Percentiles rank a stretch among this genome's conserved stretches.
Evolutionary conservation across 495 filamentous ascomycete genomes (phyloP).

Genomic region (Aspergillus homomorphus): DNA sequence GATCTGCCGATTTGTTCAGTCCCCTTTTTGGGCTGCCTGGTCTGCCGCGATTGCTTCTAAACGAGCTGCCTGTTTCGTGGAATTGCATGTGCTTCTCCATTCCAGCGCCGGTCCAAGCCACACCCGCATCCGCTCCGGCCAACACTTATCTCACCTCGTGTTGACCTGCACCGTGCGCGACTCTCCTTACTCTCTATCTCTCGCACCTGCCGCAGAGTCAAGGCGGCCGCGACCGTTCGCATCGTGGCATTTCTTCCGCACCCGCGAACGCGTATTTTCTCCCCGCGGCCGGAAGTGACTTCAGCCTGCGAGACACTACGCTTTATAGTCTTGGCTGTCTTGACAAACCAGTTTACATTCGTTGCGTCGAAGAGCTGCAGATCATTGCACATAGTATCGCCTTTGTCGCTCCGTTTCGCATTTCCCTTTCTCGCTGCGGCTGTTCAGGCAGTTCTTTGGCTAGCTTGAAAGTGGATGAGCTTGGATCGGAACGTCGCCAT

Average conservation of each 20-base stretch:
- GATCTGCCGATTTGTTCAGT: neutral
- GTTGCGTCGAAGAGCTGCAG: neutral
- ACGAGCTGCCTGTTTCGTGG: neutral
- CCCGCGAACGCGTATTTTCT: neutral
- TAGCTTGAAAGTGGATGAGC: neutral
- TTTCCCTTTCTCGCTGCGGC: neutral
- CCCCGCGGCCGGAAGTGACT: neutral
- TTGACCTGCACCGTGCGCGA: slow-evolving; percentile 9
- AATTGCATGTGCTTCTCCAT: slow-evolving; percentile 1
- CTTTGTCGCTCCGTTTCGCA: neutral
- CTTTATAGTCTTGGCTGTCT: slow-evolving; percentile 8
- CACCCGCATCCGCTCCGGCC: slow-evolving; percentile 6
- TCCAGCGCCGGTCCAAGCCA: slow-evolving; percentile 6
- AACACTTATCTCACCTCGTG: slow-evolving; percentile 10
- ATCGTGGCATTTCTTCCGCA: neutral
- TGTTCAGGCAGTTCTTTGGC: neutral
- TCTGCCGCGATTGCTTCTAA: neutral
- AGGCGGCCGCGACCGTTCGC: neutral
- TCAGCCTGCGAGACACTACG: neutral
- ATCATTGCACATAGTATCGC: neutral
- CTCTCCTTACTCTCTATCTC: neutral
- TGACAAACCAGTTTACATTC: neutral
- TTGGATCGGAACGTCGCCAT: neutral
- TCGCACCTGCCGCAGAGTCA: neutral
- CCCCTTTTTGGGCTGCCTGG: neutral